Evolutionary conservation across 495 filamentous ascomycete genomes (phyloP).

Genomic region (Xylaria castorea): DNA sequence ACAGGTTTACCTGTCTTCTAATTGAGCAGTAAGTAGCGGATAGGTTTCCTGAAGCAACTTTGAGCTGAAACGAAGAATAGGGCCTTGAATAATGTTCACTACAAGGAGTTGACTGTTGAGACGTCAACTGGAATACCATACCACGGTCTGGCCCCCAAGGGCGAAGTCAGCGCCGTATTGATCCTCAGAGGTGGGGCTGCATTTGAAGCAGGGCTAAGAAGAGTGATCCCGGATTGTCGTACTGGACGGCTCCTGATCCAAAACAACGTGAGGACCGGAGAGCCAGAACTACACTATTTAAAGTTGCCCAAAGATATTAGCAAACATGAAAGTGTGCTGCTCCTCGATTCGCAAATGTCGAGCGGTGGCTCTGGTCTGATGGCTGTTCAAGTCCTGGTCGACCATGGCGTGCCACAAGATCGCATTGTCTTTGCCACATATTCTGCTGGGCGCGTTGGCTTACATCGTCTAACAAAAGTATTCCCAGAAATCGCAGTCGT

Average conservation of each 20-base stretch:
- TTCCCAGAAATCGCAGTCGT: slow-evolving; percentile 87
- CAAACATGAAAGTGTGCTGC: slow-evolving; percentile 76
- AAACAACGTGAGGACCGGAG: slow-evolving; percentile 79
- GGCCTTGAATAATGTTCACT: slow-evolving; percentile 74
- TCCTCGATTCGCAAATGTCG: slow-evolving; percentile 93
- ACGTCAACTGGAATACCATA: slow-evolving; percentile 75
- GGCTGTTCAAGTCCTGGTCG: slow-evolving; percentile 91
- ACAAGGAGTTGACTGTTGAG: slow-evolving; percentile 62
- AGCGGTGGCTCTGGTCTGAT: slow-evolving; percentile 93
- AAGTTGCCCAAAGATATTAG: slow-evolving; percentile 75
- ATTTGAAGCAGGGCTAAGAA: slow-evolving; percentile 84
- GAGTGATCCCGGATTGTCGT: slow-evolving; percentile 89
- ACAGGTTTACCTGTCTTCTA: slow-evolving; percentile 81
- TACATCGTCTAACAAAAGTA: slow-evolving; percentile 82
- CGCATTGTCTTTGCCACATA: slow-evolving; percentile 90
- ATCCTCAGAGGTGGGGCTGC: slow-evolving; percentile 86
- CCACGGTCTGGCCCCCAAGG: slow-evolving; percentile 68
- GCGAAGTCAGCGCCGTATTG: slow-evolving; percentile 82
- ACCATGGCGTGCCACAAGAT: slow-evolving; percentile 88
- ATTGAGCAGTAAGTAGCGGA: slow-evolving; percentile 70
- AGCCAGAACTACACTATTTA: slow-evolving; percentile 90
- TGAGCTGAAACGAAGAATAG: slow-evolving; percentile 45
- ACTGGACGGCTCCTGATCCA: slow-evolving; percentile 91
- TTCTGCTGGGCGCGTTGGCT: slow-evolving; percentile 77
- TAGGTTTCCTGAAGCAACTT: not conserved